These are phyloP conservation scores for Candida quercuum DNA, from an alignment of 805 yeast species.

Conservation along the genomic window DNA sequence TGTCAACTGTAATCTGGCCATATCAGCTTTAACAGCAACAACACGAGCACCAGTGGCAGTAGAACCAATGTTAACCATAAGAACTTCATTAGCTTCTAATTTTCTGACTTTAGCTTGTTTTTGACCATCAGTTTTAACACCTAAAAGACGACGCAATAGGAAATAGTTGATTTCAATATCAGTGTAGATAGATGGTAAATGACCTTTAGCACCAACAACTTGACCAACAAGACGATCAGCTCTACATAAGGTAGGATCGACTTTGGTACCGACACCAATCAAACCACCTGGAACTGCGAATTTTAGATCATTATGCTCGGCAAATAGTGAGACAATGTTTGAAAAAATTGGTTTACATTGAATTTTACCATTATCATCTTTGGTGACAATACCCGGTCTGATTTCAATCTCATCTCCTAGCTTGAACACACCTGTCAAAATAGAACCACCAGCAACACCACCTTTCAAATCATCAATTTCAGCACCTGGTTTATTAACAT, in stretches of 20 bases:
- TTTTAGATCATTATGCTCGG: constrained; percentile 95
- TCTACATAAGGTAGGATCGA: constrained; percentile 98
- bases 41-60: constrained; percentile 99
- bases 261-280: constrained; percentile 98
- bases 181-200: constrained; percentile 91
- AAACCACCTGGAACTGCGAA: constrained; percentile 99
- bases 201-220: constrained; percentile 96
- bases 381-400: constrained; percentile 98
- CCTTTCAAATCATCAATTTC: constrained; percentile 96
- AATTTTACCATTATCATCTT: constrained; percentile 80
- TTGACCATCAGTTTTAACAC: constrained; percentile 97
- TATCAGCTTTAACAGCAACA: constrained; percentile 95
- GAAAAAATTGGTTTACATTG: constrained; percentile 96
- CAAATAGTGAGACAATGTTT: constrained; percentile 87
- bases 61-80: constrained; percentile 99
- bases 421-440: constrained; percentile 93
- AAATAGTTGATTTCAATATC: constrained; percentile 97
- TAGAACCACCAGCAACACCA: constrained; percentile 99
- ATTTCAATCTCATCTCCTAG: constrained; percentile 98
- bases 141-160: constrained; percentile 91
- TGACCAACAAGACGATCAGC: constrained; percentile 99
- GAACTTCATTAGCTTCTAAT: constrained; percentile 87
- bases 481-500: constrained; percentile 98
- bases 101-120: constrained; percentile 96
- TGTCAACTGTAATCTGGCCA: constrained; percentile 96